These are phyloP conservation scores for Friedmanniomyces simplex DNA, from an alignment of 495 filamentous ascomycete genomes.

Conservation along the genomic window DNA sequence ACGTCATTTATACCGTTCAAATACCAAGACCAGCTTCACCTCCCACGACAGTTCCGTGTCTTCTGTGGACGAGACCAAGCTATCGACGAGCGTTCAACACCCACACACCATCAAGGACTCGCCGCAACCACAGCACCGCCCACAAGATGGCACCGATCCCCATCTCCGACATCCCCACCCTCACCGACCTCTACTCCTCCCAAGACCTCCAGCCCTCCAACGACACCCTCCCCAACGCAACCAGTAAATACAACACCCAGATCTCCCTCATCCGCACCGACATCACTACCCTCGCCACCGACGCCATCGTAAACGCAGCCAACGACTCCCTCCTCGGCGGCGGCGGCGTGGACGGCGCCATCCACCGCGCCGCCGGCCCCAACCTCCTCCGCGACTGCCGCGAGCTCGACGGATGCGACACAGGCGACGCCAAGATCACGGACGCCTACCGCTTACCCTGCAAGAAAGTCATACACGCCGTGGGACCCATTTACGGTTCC, in stretches of 20 bases:
- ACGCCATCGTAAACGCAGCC: constrained; percentile 88
- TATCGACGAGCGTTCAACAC: not conserved
- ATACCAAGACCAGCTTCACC: too few species aligned
- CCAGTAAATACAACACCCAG: constrained; percentile 47
- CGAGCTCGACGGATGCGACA: constrained; percentile 56
- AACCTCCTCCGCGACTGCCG: constrained; percentile 59
- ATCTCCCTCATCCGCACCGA: constrained; percentile 63
- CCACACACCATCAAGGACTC: not conserved
- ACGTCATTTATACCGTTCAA: too few species aligned
- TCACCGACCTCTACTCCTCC: constrained; percentile 14
- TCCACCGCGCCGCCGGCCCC: constrained; percentile 72
- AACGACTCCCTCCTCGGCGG: constrained; percentile 71
- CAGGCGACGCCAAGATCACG: constrained; percentile 79
- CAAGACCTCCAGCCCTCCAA: constrained; percentile 20
- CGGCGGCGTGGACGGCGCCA: constrained; percentile 63
- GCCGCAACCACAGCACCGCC: not conserved
- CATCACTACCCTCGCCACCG: constrained; percentile 71
- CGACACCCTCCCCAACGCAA: constrained; percentile 22
- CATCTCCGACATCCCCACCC: constrained; percentile 19
- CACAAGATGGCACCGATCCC: constrained; percentile 3
- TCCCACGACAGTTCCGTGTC: too few species aligned
- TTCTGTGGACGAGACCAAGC: not conserved
- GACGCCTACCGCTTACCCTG: constrained; percentile 63
- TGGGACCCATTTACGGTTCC: constrained; percentile 69
- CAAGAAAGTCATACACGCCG: constrained; percentile 75